These are phyloP conservation scores for Lachnellula cervina DNA, from an alignment of 2,329 filamentous ascomycete genomes.

Conservation along the genomic window DNA sequence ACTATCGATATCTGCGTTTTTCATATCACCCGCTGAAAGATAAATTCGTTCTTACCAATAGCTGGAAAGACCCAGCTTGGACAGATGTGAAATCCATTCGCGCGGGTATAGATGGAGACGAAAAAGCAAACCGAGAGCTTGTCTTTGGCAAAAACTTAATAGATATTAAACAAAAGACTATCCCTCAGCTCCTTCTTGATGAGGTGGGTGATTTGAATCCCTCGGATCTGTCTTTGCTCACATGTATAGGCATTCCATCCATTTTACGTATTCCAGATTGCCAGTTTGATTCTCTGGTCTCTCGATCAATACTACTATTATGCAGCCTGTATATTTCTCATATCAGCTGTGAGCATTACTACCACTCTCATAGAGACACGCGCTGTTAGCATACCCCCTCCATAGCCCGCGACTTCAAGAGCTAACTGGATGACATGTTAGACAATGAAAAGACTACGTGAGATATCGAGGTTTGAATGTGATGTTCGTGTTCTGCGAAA, in stretches of 20 bases:
- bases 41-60: conserved; percentile 78
- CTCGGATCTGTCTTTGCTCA: conserved; percentile 5
- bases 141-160: conserved; percentile 91
- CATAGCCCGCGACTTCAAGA: neutral
- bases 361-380: conserved; percentile 87
- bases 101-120: conserved; percentile 78
- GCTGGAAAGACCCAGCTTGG: conserved; percentile 95
- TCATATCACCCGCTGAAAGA: conserved; percentile 86
- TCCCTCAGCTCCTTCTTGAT: conserved; percentile 77
- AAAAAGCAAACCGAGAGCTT: conserved; percentile 74
- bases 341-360: conserved; percentile 87
- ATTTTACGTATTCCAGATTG: conserved; percentile 97
- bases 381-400: conserved; percentile 48
- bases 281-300: conserved; percentile 91
- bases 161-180: conserved; percentile 86
- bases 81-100: conserved; percentile 70
- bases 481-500: conserved; percentile 89
- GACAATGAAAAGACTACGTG: conserved; percentile 85
- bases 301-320: conserved; percentile 98
- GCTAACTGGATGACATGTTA: conserved; percentile 30
- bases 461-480: conserved; percentile 93
- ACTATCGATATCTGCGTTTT: conserved; percentile 92
- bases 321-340: conserved; percentile 87
- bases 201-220: conserved; percentile 51
- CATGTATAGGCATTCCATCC: conserved; percentile 75